Conservation (phyloP, 306 rosid genomes). For the Arachis hypogaea region DNA sequence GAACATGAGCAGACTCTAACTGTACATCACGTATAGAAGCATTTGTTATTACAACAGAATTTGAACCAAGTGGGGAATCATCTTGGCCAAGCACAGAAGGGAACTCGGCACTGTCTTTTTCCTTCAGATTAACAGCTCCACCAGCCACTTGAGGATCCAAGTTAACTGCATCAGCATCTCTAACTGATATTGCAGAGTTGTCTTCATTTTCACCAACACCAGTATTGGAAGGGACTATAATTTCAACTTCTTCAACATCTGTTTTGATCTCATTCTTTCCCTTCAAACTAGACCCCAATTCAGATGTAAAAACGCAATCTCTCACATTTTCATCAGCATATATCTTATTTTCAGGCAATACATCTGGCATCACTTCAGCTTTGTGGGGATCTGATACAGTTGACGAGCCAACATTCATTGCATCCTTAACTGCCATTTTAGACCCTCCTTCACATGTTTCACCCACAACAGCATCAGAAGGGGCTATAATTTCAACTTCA, state of each 20-base stretch:
- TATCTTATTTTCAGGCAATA: slow-evolving; percentile 38
- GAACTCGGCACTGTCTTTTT: slow-evolving; percentile 33
- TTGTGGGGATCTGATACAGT: no score
- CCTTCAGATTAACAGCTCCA: slow-evolving; percentile 43
- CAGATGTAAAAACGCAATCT: slow-evolving; percentile 36
- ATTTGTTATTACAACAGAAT: slow-evolving; percentile 41
- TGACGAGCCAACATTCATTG: background rate
- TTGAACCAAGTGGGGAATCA: slow-evolving; percentile 41
- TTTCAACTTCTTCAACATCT: slow-evolving; percentile 26
- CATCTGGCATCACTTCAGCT: slow-evolving; percentile 17
- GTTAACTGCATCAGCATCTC: slow-evolving; percentile 31
- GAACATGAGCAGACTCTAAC: slow-evolving; percentile 42
- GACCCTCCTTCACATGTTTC: slow-evolving; percentile 40
- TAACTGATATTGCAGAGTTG: slow-evolving; percentile 41
- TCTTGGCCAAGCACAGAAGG: slow-evolving; percentile 41
- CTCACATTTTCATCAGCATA: slow-evolving; percentile 39
- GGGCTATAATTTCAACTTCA: no score
- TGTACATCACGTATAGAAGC: slow-evolving; percentile 27
- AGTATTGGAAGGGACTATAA: slow-evolving; percentile 38
- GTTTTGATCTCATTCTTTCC: slow-evolving; percentile 39
- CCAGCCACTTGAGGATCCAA: slow-evolving; percentile 40
- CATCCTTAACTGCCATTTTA: slow-evolving; percentile 38
- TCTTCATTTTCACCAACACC: slow-evolving; percentile 39
- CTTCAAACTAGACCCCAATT: slow-evolving; percentile 31
- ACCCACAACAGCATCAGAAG: background rate